These are phyloP conservation scores for Glycyrrhiza uralensis DNA, from an alignment of 306 rosid species.

Conservation along the genomic window DNA sequence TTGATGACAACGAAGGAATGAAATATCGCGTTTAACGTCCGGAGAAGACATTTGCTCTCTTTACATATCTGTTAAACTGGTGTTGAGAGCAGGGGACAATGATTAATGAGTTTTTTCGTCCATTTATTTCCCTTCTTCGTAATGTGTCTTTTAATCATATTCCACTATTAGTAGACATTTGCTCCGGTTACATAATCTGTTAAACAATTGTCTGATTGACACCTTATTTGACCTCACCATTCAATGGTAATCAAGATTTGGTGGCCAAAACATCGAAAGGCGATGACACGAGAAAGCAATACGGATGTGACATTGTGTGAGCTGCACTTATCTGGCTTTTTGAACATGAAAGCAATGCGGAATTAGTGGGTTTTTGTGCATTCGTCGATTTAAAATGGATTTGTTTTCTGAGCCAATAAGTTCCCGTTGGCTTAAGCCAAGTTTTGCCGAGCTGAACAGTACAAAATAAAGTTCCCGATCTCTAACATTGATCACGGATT, in stretches of 20 bases:
- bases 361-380: too few relatives aligned
- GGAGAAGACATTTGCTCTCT: too few relatives aligned
- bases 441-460: not conserved
- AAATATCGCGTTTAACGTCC: too few relatives aligned
- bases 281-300: not conserved
- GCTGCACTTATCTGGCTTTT: not conserved
- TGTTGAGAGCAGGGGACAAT: too few relatives aligned
- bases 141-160: not conserved
- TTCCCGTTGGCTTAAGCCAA: too few relatives aligned
- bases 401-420: too few relatives aligned
- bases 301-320: not conserved
- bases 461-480: not conserved
- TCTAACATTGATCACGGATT: not conserved
- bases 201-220: not conserved
- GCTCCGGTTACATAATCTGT: too few relatives aligned
- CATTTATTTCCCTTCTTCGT: not conserved
- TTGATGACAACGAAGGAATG: too few relatives aligned
- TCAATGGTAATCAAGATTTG: not conserved
- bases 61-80: too few relatives aligned
- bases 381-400: too few relatives aligned
- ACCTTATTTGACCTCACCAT: not conserved
- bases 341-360: too few relatives aligned
- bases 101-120: too few relatives aligned
- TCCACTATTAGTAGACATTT: not conserved
- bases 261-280: not conserved